A percentile compares a stretch with the other conserved stretches of the same genome.
These are phyloP conservation scores for Alternaria sp. DNA, from an alignment of 2,329 filamentous ascomycete species.

Conservation along the genomic window DNA sequence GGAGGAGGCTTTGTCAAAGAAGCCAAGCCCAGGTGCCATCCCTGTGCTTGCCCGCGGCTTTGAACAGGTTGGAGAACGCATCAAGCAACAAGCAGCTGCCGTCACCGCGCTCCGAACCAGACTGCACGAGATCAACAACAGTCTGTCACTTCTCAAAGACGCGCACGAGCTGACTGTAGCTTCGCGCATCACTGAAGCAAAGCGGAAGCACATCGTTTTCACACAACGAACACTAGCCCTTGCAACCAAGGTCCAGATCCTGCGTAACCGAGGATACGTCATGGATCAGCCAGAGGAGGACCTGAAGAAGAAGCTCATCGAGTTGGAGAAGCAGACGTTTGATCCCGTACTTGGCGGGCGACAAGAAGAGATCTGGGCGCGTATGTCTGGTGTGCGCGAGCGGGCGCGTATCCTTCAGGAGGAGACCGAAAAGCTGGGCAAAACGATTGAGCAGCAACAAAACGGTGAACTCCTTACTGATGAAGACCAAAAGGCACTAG, in stretches of 20 bases:
- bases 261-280: conserved; percentile 82
- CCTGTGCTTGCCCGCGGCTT: conserved; percentile 81
- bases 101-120: conserved; percentile 74
- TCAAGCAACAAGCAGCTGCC: conserved; percentile 74
- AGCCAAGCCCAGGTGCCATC: conserved; percentile 78
- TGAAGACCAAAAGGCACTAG: conserved; percentile 74
- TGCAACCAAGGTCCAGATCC: conserved; percentile 80
- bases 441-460: conserved; percentile 56
- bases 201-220: conserved; percentile 75
- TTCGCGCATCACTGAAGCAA: conserved; percentile 75
- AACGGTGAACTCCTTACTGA: conserved; percentile 65
- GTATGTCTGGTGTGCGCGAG: conserved; percentile 77
- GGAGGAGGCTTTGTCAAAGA: conserved; percentile 83
- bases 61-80: conserved; percentile 72
- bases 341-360: conserved; percentile 78
- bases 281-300: conserved; percentile 82
- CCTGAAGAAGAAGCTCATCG: conserved; percentile 73
- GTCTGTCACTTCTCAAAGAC: conserved; percentile 74
- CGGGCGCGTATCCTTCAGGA: conserved; percentile 75
- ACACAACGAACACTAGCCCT: conserved; percentile 77
- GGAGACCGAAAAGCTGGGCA: conserved; percentile 74
- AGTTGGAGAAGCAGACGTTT: conserved; percentile 72
- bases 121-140: conserved; percentile 81
- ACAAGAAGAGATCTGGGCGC: conserved; percentile 86
- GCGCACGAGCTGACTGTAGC: conserved; percentile 80